Evolutionary conservation across 495 filamentous ascomycete genomes (phyloP), one percentile per base, ranked within the genome.

Genomic region (Penicillium argentinense): DNA sequence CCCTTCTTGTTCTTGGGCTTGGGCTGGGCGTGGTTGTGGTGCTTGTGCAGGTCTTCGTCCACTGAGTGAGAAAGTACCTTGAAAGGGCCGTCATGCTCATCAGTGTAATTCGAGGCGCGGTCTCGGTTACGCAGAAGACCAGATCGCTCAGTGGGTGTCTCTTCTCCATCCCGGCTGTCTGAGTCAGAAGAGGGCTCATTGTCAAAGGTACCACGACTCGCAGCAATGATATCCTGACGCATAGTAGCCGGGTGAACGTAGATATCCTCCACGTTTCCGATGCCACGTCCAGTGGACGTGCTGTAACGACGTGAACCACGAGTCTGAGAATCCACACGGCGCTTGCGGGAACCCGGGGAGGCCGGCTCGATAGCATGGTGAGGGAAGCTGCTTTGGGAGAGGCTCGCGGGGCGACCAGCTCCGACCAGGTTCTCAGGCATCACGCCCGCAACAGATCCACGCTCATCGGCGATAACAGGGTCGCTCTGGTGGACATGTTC

Each of bases 171-270:
- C 17, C 78, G 78, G 19, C 68, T 71, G 17, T 81, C 80, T 5
- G 74, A 73, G 12, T 80, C 81, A 25, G 74, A 75, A 1, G 79
- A 74, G 11, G 73, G 76, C 5, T 75, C 80, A 18, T 80, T 66
- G 22, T 74, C 62, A 41, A 73, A 75, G 25, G 78, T 64, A 19
- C 47, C 57, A 37, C 80, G 71, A 55, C 83, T 84, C 2, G 88
- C 87, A 4, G 82, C 85, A 48, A 97, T 92, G 47, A 98, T 93
- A 4, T 92, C 86, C 55, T 95, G 88, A 57, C 93, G 75, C 65
- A 96, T 89, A 49, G 85, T 90, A 9, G 87, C 84, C n/a, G 93
- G 93, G 59, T 96, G 86, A 25, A 91, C 86, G 52, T 83, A 82
- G 47, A 96, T 86, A 48, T 92, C 85, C 30, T 86, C 84, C 27